phyloP scores from a whole-genome alignment of 257 asterid genomes.

The Handroanthus guayacan region DNA sequence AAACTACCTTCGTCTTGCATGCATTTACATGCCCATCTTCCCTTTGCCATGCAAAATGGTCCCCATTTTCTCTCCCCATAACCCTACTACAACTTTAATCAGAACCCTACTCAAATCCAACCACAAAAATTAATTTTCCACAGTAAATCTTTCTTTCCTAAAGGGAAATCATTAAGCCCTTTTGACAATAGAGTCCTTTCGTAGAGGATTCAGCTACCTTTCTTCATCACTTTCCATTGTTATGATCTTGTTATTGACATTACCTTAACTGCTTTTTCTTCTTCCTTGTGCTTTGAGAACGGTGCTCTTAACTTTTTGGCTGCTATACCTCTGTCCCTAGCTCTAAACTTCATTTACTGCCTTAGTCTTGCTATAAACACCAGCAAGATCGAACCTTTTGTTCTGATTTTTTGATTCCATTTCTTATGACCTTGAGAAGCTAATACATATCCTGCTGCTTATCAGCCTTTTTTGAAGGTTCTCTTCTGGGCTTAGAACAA shows the following conservation, averaged over 20 bases:
- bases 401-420: not conserved
- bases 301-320: conserved; percentile 30
- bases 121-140: not conserved
- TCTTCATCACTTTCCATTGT: conserved; percentile 31
- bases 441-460: too few relatives aligned
- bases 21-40: conserved; percentile 49
- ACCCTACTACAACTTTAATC: conserved; percentile 4
- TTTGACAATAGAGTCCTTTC: conserved; percentile 10
- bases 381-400: not conserved
- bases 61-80: conserved; percentile 21
- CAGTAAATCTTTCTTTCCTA: not conserved
- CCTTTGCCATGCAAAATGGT: conserved; percentile 34
- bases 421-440: conserved; percentile 16
- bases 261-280: conserved; percentile 38
- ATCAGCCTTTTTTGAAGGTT: not conserved
- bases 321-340: conserved; percentile 33
- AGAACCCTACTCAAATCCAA: conserved; percentile 1
- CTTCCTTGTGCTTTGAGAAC: not conserved
- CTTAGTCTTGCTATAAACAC: conserved; percentile 48
- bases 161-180: conserved; percentile 19
- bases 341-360: conserved; percentile 41
- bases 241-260: conserved; percentile 44
- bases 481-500: not conserved
- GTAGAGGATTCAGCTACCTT: conserved; percentile 14
- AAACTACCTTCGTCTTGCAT: conserved; percentile 57